phyloP scores from a whole-genome alignment of 192 early-diverging fungal genomes.

The Mortierella hygrophila region DNA sequence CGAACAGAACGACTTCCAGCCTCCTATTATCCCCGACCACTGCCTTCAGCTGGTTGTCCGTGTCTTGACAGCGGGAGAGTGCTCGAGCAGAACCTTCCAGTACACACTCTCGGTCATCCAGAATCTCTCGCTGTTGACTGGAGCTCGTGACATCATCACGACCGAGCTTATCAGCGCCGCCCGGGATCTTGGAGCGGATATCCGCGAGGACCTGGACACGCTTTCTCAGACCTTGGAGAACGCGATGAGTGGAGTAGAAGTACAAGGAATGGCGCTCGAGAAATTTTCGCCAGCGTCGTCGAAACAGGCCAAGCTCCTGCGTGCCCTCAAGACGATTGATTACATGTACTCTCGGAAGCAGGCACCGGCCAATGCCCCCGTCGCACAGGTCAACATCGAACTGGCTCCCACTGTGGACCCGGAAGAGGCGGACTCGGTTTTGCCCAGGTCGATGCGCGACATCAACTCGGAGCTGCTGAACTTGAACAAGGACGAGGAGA shows the following conservation, averaged over 20 bases:
- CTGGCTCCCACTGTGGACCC: slow-evolving; percentile 58
- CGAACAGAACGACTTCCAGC: slow-evolving; percentile 64
- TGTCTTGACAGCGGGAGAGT: slow-evolving; percentile 90
- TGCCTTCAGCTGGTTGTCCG: slow-evolving; percentile 88
- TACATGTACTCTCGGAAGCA: slow-evolving; percentile 79
- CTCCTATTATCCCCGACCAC: slow-evolving; percentile 85
- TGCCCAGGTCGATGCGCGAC: slow-evolving; percentile 58
- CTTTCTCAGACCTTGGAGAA: slow-evolving; percentile 71
- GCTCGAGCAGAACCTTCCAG: slow-evolving; percentile 96
- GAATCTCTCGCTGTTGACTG: slow-evolving; percentile 80
- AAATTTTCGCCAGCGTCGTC: slow-evolving; percentile 89
- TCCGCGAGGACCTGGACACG: slow-evolving; percentile 78
- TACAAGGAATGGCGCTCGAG: slow-evolving; percentile 78
- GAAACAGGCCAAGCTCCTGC: slow-evolving; percentile 91
- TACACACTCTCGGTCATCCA: slow-evolving; percentile 92
- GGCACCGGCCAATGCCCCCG: slow-evolving; percentile 43
- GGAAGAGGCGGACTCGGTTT: slow-evolving; percentile 49
- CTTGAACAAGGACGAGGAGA: slow-evolving; percentile 62
- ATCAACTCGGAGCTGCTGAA: slow-evolving; percentile 39
- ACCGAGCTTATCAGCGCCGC: slow-evolving; percentile 81
- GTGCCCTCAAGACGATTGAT: slow-evolving; percentile 94
- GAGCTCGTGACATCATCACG: slow-evolving; percentile 81
- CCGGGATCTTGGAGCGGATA: slow-evolving; percentile 72
- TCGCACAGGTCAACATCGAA: slow-evolving; percentile 56
- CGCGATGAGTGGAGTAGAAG: slow-evolving; percentile 72